These are phyloP conservation scores for Plasmodium cynomolgi DNA, from an alignment of 169 alveolate genomes.

Conservation along the genomic window DNA sequence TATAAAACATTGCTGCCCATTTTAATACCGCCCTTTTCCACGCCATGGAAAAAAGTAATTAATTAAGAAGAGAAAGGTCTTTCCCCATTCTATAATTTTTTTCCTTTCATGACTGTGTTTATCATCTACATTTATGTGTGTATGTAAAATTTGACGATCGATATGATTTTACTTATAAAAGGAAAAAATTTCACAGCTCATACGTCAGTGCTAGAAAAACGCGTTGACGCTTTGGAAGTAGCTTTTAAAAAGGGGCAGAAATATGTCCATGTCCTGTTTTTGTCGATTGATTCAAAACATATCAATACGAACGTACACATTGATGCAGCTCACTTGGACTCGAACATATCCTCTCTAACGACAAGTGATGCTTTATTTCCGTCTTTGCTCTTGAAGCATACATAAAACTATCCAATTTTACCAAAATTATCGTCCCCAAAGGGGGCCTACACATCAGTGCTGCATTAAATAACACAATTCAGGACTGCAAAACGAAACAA, in stretches of 20 bases:
- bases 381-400: not conserved
- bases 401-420: not conserved
- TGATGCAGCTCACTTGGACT: not conserved
- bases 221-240: not conserved
- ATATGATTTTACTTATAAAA: not conserved
- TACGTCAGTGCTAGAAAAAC: not conserved
- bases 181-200: not conserved
- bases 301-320: not conserved
- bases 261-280: not conserved
- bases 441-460: not conserved
- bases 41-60: not conserved
- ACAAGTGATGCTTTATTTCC: not conserved
- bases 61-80: not conserved
- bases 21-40: not conserved
- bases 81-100: not conserved
- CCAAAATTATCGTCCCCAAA: not conserved
- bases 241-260: not conserved
- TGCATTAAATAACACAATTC: not conserved
- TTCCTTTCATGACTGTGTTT: not conserved
- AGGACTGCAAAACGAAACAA: not conserved
- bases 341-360: not conserved
- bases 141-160: not conserved
- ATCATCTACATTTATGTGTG: not conserved
- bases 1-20: not conserved
- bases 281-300: not conserved